These are phyloP conservation scores for Capsicum rhomboideum DNA, from an alignment of 257 asterid species.

Conservation along the genomic window DNA sequence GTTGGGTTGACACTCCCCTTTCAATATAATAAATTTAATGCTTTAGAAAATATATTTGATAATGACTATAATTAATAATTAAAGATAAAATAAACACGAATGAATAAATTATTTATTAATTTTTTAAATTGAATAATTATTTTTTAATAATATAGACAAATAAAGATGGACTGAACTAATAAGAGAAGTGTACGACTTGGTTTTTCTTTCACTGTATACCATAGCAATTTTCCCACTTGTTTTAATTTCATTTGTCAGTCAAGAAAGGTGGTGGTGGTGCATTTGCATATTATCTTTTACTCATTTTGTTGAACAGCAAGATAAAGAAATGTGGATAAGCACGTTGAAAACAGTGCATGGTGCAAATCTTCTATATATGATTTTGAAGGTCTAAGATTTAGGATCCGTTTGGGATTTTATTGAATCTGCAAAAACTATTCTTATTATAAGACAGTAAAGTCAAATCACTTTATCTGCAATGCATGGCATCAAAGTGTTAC, in stretches of 20 bases:
- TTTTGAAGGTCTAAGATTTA: background rate
- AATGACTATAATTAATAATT: no score
- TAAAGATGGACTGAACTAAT: no score
- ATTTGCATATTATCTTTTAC: background rate
- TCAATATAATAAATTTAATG: no score
- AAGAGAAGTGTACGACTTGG: background rate
- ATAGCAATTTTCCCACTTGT: background rate
- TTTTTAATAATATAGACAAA: no score
- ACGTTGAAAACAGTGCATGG: background rate
- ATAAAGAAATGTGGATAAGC: background rate
- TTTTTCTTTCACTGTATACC: background rate
- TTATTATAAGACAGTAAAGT: background rate
- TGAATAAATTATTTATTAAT: no score
- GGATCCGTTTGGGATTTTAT: background rate
- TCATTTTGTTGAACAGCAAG: background rate
- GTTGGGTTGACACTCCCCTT: no score
- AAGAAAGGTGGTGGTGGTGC: background rate
- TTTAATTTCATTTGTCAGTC: background rate
- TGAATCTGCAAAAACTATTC: background rate
- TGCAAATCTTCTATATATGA: background rate
- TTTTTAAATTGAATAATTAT: no score
- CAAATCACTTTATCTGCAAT: background rate
- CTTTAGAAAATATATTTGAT: no score
- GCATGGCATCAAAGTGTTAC: conserved; percentile 8
- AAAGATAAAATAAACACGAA: no score